Evolutionary conservation across 1,139 yeast genomes (phyloP).

Genomic region (Geotrichum histeridarum): DNA sequence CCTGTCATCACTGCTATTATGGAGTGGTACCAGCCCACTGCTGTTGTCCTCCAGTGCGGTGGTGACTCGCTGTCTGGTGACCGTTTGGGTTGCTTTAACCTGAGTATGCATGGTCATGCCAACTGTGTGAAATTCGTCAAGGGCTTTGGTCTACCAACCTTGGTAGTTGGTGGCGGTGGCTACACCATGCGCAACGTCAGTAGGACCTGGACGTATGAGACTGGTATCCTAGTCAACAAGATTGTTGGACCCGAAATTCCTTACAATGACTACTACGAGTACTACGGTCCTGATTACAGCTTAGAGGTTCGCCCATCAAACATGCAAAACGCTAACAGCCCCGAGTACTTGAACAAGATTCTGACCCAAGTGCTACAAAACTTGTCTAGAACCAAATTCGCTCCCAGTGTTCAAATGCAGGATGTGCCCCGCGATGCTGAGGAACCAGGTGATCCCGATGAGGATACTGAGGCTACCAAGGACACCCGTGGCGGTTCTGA

Average conservation of each 20-base stretch:
- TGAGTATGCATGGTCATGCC: slow-evolving; percentile 91
- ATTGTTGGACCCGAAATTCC: slow-evolving; percentile 65
- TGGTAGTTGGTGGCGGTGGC: slow-evolving; percentile 97
- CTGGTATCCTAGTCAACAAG: slow-evolving; percentile 80
- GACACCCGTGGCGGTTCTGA: slow-evolving; percentile 92
- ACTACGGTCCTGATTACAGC: slow-evolving; percentile 88
- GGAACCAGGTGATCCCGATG: slow-evolving; percentile 17
- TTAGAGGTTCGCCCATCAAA: slow-evolving; percentile 87
- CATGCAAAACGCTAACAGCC: slow-evolving; percentile 94
- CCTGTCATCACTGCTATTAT: slow-evolving; percentile 75
- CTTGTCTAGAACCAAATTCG: slow-evolving; percentile 82
- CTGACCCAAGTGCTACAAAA: slow-evolving; percentile 71
- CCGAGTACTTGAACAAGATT: slow-evolving; percentile 85
- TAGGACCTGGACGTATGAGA: slow-evolving; percentile 92
- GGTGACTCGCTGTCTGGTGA: slow-evolving; percentile 93
- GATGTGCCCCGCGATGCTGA: slow-evolving; percentile 69
- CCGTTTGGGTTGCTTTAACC: slow-evolving; percentile 84
- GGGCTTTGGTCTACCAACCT: slow-evolving; percentile 79
- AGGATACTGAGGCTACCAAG: slow-evolving; percentile 64
- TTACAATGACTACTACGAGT: slow-evolving; percentile 93
- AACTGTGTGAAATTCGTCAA: slow-evolving; percentile 89
- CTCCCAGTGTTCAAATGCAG: slow-evolving; percentile 93
- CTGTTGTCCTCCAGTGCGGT: slow-evolving; percentile 77
- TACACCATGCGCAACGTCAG: slow-evolving; percentile 97
- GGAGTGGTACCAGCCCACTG: slow-evolving; percentile 93